phyloP scores from a whole-genome alignment of 306 rosid genomes.

The Malus asiatica region DNA sequence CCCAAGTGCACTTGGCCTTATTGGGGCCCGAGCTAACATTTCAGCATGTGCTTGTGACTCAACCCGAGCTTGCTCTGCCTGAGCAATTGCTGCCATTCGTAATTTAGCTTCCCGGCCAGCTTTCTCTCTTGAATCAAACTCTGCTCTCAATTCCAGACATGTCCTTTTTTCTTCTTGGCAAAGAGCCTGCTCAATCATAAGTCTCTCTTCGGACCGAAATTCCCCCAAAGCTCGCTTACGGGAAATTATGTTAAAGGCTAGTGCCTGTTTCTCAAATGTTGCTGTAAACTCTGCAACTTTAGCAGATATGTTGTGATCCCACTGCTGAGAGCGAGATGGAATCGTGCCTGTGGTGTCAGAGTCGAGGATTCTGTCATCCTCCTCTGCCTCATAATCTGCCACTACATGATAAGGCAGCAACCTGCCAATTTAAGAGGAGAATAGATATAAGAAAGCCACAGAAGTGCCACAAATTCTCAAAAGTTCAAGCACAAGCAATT shows the following conservation, averaged over 20 bases:
- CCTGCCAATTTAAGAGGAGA: slow-evolving; percentile 30
- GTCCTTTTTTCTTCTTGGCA: slow-evolving; percentile 85
- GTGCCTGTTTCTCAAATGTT: slow-evolving; percentile 92
- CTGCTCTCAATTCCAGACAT: slow-evolving; percentile 54
- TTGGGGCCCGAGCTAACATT: slow-evolving; percentile 72
- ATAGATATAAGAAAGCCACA: neutral
- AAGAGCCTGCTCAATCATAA: slow-evolving; percentile 93
- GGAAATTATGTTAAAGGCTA: slow-evolving; percentile 84
- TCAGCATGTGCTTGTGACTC: slow-evolving; percentile 76
- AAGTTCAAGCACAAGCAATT: neutral
- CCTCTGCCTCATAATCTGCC: slow-evolving; percentile 98
- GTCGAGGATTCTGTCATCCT: slow-evolving; percentile 94
- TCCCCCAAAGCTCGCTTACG: slow-evolving; percentile 77
- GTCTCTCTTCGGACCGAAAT: slow-evolving; percentile 92
- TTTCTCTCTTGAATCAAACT: slow-evolving; percentile 80
- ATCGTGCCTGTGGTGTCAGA: slow-evolving; percentile 87
- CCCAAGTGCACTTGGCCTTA: slow-evolving; percentile 69
- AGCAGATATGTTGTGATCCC: slow-evolving; percentile 91
- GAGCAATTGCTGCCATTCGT: slow-evolving; percentile 74
- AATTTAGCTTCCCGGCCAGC: slow-evolving; percentile 78
- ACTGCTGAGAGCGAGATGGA: slow-evolving; percentile 93
- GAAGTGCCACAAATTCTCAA: neutral
- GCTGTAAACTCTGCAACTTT: slow-evolving; percentile 88
- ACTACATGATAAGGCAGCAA: slow-evolving; percentile 93
- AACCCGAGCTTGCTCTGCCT: slow-evolving; percentile 74